Percentiles rank a stretch among this genome's conserved stretches.
Evolutionary conservation across 441 rosid species (phyloP).

Genomic region (Brassica balearica): DNA sequence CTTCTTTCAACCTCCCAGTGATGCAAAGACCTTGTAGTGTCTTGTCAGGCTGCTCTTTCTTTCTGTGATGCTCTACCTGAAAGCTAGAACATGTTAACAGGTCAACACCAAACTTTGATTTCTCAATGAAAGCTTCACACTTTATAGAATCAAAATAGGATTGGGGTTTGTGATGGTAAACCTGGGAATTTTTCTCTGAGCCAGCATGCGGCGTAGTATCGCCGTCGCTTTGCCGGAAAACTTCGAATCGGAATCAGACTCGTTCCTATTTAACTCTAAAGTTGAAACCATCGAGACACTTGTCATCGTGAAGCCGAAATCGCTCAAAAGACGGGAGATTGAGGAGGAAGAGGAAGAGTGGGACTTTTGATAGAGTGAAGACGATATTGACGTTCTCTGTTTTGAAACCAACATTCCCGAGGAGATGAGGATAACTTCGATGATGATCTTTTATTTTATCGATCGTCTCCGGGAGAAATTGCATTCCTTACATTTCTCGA

Average conservation of each 20-base stretch:
- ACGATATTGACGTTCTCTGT: neutral
- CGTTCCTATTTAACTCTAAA: neutral
- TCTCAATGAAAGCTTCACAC: neutral
- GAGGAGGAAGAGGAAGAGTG: slow-evolving; percentile 43
- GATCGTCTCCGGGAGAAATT: too few species aligned
- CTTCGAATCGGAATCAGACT: slow-evolving; percentile 51
- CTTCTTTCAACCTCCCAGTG: slow-evolving; percentile 70
- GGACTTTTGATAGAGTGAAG: too few species aligned
- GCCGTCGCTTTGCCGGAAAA: slow-evolving; percentile 77
- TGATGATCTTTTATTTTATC: too few species aligned
- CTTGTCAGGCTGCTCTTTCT: slow-evolving; percentile 50
- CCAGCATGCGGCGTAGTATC: slow-evolving; percentile 69
- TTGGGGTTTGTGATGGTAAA: slow-evolving; percentile 29
- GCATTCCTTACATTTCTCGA: slow-evolving; percentile 7
- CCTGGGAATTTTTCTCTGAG: slow-evolving; percentile 67
- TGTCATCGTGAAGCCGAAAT: slow-evolving; percentile 7
- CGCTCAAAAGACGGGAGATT: neutral
- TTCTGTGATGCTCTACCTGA: slow-evolving; percentile 60
- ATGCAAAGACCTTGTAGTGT: slow-evolving; percentile 63
- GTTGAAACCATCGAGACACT: slow-evolving; percentile 28
- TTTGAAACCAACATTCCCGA: neutral
- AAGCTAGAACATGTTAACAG: slow-evolving; percentile 61
- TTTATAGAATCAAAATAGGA: neutral
- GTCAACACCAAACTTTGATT: slow-evolving; percentile 40
- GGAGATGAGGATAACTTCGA: too few species aligned